Base-by-base conservation (phyloP, 2,329 filamentous ascomycete species). In the Nemania sp. region DNA sequence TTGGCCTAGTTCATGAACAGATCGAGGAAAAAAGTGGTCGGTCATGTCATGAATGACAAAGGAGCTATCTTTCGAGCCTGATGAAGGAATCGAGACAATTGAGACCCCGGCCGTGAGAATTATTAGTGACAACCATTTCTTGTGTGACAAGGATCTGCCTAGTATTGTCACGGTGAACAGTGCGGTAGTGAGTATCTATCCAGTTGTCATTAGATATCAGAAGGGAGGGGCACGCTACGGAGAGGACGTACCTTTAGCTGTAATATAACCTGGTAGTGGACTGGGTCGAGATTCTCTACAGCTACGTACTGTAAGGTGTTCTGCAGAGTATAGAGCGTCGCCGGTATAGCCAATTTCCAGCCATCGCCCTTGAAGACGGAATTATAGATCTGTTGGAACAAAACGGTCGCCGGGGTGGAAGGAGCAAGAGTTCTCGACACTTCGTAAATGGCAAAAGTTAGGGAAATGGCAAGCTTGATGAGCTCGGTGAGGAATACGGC, bases 291-390 rank as follows among this genome's bases (percentile, higher is more conserved):
- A 73, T 98, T 98, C 69, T 93, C 93, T 11, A 98, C 89, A 1
- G 93, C 95, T 60, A 97, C 88, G 77, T 98, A 99, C 79, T 98
- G 93, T 62, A 98, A 82, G n/a, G 92, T 92, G 77, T 98, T 98
- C 76, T 98, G 93, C 29, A 98, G 79, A 0, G 95, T 97, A 78
- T 97, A 98, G 1, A 98, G 85, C 4, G 89, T 86, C 3, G 95
- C 96, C 0, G 95, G 96, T 49, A 98, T 90, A 8, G 93, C 93
- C 71, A 99, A 83, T 80, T 97, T 97, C 95, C 95, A 98, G 73
- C 94, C 94, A 77, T 98, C 96, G 10, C 92, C 91, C 0, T 92
- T 91, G 77, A 98, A 97, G 18, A 98, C 92, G 32, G 90, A 89
- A 74, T 88, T 90, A 76, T 90, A 92, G 26, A 98, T 88, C 76